Base-by-base conservation (phyloP, 176 grass and related monocot genomes). In the Avena eriantha region DNA sequence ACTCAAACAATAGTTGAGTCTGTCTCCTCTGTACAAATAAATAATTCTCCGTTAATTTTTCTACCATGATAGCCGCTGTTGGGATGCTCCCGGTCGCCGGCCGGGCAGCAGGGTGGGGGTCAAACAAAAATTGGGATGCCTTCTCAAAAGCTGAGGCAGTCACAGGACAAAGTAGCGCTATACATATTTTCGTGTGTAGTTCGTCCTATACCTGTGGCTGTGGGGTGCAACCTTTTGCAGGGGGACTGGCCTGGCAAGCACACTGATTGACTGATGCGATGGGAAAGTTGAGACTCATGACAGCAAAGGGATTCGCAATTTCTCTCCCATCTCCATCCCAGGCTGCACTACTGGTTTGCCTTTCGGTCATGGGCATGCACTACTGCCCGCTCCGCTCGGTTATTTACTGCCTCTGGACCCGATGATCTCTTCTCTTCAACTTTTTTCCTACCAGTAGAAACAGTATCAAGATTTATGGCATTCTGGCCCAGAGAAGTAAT, bases 211-310 rank as follows among this genome's bases (percentile, higher is more conserved):
- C 74, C 17, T 60, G 33, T 69, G 72, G n/a, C 17, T 60, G 33
- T 69, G 72, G n/a, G 80, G 55, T 65, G 45, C 15, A 58, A 79
- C 8, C 39, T 90, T 87, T 80, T 73, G 80, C 34, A 73, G 65
- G 9, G 17, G 39, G 18, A 18, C 17, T 45, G 67, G 22, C 22
- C 53, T 61, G 19, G 12, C 23, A 75, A 29, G 46, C 47, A 53
- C 15, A 53, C 53, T 19, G 54, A 54, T 18, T 35, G 59, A 83
- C 64, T 58, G 84, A 80, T 68, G 85, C 23, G 85, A 91, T 74
- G 76, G 80, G 48, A 91, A 87, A 87, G 89, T 68, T 80, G 68
- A 35, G 34, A 74, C 71, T 80, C 58, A 7, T 63, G 69, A 39
- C 57, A 66, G 34, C 45, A 64, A 78, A 73, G 80, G 65, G 75